Conservation (phyloP, 1,284 basidiomycete species). For the Sporisorium exsertum region DNA sequence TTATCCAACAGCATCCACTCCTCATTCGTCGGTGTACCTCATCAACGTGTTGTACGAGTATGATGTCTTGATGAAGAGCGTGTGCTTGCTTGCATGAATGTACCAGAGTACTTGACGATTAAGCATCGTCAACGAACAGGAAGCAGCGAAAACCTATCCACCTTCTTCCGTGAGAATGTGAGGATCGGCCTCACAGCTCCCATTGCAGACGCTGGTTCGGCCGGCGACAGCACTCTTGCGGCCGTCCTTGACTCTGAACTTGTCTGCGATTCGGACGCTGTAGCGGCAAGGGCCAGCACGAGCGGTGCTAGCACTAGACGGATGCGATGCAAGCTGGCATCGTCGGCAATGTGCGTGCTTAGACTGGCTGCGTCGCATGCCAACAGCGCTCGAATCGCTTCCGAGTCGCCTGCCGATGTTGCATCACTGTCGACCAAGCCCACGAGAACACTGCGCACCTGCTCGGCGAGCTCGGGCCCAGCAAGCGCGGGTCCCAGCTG, state of each 20-base stretch:
- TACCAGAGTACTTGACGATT: neutral
- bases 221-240: conserved; percentile 9
- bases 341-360: conserved; percentile 11
- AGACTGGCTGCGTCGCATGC: conserved; percentile 14
- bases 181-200: conserved; percentile 25
- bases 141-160: conserved; percentile 29
- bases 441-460: conserved; percentile 18
- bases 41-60: neutral
- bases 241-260: neutral
- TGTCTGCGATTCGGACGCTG: conserved; percentile 6
- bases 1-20: neutral
- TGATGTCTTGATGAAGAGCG: neutral
- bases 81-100: neutral
- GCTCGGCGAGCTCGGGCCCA: conserved; percentile 24
- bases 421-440: neutral
- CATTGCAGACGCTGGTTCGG: conserved; percentile 30
- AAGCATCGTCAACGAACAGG: conserved; percentile 23
- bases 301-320: conserved; percentile 30
- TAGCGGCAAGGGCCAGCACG: conserved; percentile 21
- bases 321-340: conserved; percentile 17
- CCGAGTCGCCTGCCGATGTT: conserved; percentile 11
- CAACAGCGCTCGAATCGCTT: conserved; percentile 14
- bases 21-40: neutral
- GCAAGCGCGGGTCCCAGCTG: conserved; percentile 33
- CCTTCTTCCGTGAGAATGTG: conserved; percentile 16